Evolutionary conservation across 2,329 filamentous ascomycete genomes (phyloP).

Genomic region (Xylariaceae sp.): DNA sequence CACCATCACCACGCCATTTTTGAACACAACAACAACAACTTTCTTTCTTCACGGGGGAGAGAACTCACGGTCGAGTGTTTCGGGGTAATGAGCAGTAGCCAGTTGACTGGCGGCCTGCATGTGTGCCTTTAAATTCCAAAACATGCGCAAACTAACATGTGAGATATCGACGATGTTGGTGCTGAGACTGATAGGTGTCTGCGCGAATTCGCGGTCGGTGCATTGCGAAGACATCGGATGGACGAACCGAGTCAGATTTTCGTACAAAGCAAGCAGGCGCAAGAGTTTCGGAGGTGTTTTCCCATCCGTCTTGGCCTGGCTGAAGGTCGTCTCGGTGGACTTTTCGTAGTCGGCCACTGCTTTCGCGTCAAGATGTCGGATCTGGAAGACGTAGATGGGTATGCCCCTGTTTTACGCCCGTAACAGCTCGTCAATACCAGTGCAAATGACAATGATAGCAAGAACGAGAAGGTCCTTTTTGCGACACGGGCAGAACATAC

Average conservation of each 20-base stretch:
- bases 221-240: conserved; percentile 79
- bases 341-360: conserved; percentile 75
- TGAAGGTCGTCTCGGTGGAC: conserved; percentile 42
- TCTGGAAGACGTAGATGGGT: conserved; percentile 86
- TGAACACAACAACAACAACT: no score
- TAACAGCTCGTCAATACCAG: conserved; percentile 3
- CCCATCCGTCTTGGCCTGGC: conserved; percentile 57
- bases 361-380: conserved; percentile 76
- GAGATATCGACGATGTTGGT: conserved; percentile 95
- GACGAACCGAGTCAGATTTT: conserved; percentile 82
- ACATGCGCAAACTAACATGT: conserved; percentile 82
- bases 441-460: no score
- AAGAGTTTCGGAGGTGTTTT: conserved; percentile 70
- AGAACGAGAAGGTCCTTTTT: background rate
- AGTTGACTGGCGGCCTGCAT: conserved; percentile 89
- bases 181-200: conserved; percentile 84
- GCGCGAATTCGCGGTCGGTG: conserved; percentile 61
- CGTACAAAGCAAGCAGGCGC: conserved; percentile 86
- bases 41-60: background rate
- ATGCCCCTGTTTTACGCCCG: conserved; percentile 59
- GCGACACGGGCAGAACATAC: conserved; percentile 21
- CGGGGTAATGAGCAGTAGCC: conserved; percentile 90
- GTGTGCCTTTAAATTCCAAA: conserved; percentile 89
- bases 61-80: conserved; percentile 68
- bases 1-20: no score